Conservation (phyloP, 352 stramenopile species). For the Phytopythium ostracodes region DNA sequence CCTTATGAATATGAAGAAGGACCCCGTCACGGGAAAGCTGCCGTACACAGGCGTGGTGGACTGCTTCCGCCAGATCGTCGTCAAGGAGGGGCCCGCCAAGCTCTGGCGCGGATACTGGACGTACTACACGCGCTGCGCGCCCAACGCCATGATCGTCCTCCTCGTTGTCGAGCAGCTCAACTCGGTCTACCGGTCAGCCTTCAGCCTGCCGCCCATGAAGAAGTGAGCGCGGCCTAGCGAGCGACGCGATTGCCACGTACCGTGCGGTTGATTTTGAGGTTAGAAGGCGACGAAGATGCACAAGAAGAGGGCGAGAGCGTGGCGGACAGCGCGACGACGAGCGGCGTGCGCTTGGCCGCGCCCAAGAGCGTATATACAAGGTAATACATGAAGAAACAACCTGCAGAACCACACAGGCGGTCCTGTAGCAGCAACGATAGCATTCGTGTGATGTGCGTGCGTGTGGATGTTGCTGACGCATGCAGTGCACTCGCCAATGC, state of each 20-base stretch:
- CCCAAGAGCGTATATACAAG: constrained; percentile 1
- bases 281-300: constrained; percentile 1
- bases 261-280: background rate
- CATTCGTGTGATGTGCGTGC: background rate
- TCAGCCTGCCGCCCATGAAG: constrained; percentile 25
- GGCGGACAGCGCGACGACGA: background rate
- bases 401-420: background rate
- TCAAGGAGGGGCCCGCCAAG: constrained; percentile 93
- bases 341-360: background rate
- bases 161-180: constrained; percentile 97
- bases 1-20: constrained; percentile 97
- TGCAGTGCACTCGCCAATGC: background rate
- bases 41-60: constrained; percentile 96
- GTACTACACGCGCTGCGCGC: constrained; percentile 98
- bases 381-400: background rate
- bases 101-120: constrained; percentile 98
- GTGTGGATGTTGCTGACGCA: background rate
- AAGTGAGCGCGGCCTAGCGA: constrained; percentile 7
- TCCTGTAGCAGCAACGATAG: no score
- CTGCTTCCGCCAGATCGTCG: constrained; percentile 93
- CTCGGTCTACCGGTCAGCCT: constrained; percentile 69
- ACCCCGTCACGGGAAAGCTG: constrained; percentile 86
- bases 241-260: background rate
- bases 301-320: background rate
- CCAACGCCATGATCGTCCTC: constrained; percentile 99